Percentiles rank a stretch among this genome's conserved stretches.
Evolutionary conservation across 1,139 yeast species (phyloP).

Genomic region (Lodderomyces margitis): DNA sequence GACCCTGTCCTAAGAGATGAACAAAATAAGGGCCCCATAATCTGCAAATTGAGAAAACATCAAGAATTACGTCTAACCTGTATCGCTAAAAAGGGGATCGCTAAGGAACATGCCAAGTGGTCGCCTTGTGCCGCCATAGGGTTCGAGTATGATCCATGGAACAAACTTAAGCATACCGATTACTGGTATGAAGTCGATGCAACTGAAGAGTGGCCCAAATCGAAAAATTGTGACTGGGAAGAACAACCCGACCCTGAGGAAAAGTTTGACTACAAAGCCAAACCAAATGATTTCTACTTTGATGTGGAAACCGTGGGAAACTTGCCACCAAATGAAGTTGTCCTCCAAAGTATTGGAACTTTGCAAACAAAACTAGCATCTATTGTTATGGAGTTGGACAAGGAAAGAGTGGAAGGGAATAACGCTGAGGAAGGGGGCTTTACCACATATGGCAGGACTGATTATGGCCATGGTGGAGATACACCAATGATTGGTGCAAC

Average conservation of each 20-base stretch:
- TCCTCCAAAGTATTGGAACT: conserved; percentile 76
- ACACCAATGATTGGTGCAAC: conserved; percentile 31
- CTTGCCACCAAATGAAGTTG: conserved; percentile 85
- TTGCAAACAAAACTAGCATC: conserved; percentile 90
- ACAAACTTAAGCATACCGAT: conserved; percentile 91
- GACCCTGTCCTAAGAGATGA: conserved; percentile 82
- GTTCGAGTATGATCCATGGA: conserved; percentile 99
- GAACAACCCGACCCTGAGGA: conserved; percentile 92
- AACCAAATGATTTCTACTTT: conserved; percentile 76
- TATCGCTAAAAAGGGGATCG: conserved; percentile 96
- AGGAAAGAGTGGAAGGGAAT: conserved; percentile 52
- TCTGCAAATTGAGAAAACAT: conserved; percentile 88
- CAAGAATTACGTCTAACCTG: conserved; percentile 89
- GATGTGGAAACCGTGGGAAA: conserved; percentile 93
- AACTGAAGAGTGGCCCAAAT: conserved; percentile 88
- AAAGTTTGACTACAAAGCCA: conserved; percentile 79
- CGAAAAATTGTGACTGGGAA: conserved; percentile 90
- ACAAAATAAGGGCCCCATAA: conserved; percentile 75
- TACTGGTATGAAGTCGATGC: conserved; percentile 94
- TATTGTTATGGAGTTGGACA: conserved; percentile 76
- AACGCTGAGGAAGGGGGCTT: conserved; percentile 44
- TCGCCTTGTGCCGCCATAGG: conserved; percentile 97
- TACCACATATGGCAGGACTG: conserved; percentile 51
- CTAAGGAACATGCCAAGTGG: conserved; percentile 99
- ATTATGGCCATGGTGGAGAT: conserved; percentile 35